phyloP scores from a whole-genome alignment of 805 yeast genomes.

The Ogataea siamensis region DNA sequence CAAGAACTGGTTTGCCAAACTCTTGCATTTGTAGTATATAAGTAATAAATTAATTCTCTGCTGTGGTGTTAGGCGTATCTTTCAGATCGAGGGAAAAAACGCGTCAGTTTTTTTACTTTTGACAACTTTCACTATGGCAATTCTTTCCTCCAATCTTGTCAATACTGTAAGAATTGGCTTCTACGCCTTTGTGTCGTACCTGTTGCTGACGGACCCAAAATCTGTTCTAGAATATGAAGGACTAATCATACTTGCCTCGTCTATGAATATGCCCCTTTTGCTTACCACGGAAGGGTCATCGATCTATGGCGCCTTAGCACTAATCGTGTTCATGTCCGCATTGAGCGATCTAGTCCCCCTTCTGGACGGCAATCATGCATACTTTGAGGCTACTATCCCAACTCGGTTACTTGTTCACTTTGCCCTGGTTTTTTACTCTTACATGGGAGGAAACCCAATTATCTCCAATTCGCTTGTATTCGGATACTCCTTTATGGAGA shows the following conservation, averaged over 20 bases:
- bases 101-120: constrained; percentile 4
- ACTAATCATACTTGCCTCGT: constrained; percentile 27
- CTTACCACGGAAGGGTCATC: constrained; percentile 33
- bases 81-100: constrained; percentile 1
- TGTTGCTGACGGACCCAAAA: constrained; percentile 25
- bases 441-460: constrained; percentile 41
- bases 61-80: constrained; percentile 6
- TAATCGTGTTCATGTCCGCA: constrained; percentile 44
- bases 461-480: constrained; percentile 65
- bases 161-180: constrained; percentile 23
- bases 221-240: constrained; percentile 31
- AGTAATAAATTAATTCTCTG: too few species aligned
- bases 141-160: constrained; percentile 27
- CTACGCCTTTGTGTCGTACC: constrained; percentile 23
- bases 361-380: constrained; percentile 40
- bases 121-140: constrained; percentile 24
- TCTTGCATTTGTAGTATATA: constrained; percentile 19
- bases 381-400: constrained; percentile 63
- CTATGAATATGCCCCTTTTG: constrained; percentile 35
- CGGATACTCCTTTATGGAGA: constrained; percentile 57
- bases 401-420: constrained; percentile 52
- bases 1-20: constrained; percentile 31
- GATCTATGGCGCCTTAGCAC: constrained; percentile 45
- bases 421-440: constrained; percentile 47
- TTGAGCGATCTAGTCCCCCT: constrained; percentile 60